Evolutionary conservation across 768 basidiomycete species (phyloP).

Genomic region (Lactarius vividus): DNA sequence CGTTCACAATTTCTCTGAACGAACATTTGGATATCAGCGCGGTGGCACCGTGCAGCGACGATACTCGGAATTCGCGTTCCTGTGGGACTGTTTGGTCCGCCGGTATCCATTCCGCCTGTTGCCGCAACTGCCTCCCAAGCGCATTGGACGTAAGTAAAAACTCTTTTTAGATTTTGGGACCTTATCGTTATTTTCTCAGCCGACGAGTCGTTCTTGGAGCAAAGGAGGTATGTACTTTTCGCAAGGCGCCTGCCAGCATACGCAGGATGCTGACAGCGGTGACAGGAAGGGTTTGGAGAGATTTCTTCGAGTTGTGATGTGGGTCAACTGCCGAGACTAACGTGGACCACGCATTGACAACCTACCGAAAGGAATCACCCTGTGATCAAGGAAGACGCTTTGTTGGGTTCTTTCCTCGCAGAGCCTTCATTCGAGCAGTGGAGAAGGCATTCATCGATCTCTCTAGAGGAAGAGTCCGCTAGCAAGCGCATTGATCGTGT

Average conservation of each 20-base stretch:
- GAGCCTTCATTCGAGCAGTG: slow-evolving; percentile 84
- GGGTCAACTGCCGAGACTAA: slow-evolving; percentile 31
- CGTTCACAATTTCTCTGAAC: slow-evolving; percentile 17
- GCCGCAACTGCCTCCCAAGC: slow-evolving; percentile 85
- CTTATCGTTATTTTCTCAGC: slow-evolving; percentile 42
- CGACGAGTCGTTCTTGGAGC: slow-evolving; percentile 89
- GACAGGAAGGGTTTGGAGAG: slow-evolving; percentile 74
- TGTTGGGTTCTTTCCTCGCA: slow-evolving; percentile 76
- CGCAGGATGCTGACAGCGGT: not conserved
- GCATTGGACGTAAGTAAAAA: slow-evolving; percentile 71
- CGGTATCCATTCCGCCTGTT: slow-evolving; percentile 94
- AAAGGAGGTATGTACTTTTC: slow-evolving; percentile 58
- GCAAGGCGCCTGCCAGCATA: not conserved
- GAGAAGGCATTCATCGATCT: slow-evolving; percentile 75
- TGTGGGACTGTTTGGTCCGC: slow-evolving; percentile 81
- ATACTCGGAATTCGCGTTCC: slow-evolving; percentile 90
- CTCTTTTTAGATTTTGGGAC: not conserved
- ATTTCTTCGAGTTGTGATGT: slow-evolving; percentile 78
- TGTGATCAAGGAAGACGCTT: slow-evolving; percentile 81
- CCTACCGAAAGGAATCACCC: slow-evolving; percentile 73
- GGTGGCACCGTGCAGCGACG: slow-evolving; percentile 72
- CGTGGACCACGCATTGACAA: slow-evolving; percentile 14
- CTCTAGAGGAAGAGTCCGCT: slow-evolving; percentile 83
- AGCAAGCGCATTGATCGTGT: slow-evolving; percentile 74
- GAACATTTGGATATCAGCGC: slow-evolving; percentile 39